Evolutionary conservation across 352 stramenopile genomes (phyloP).

Genomic region (Pythium inflatum): DNA sequence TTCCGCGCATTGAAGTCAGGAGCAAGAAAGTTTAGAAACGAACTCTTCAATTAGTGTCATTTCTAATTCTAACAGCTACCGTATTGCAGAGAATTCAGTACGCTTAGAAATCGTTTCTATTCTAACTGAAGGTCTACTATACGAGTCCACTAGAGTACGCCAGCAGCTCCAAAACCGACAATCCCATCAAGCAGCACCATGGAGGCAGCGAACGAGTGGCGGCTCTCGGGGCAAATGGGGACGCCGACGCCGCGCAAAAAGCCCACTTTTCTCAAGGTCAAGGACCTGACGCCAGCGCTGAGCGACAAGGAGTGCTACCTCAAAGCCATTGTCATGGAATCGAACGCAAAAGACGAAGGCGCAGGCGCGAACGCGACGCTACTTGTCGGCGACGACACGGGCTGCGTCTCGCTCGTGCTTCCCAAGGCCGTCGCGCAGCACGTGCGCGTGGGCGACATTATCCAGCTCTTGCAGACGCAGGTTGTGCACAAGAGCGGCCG

Average conservation of each 20-base stretch:
- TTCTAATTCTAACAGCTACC: slow-evolving; percentile 25
- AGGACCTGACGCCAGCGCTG: slow-evolving; percentile 70
- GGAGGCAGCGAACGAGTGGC: slow-evolving; percentile 11
- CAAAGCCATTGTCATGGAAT: slow-evolving; percentile 85
- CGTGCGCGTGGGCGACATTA: slow-evolving; percentile 74
- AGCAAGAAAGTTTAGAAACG: slow-evolving; percentile 11
- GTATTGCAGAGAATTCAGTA: no score
- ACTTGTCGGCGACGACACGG: slow-evolving; percentile 81
- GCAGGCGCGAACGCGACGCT: slow-evolving; percentile 80
- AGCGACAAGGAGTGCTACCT: slow-evolving; percentile 67
- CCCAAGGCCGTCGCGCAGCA: slow-evolving; percentile 68
- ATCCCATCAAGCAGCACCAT: slow-evolving; percentile 2
- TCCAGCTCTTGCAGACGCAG: slow-evolving; percentile 70
- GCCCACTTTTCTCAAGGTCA: slow-evolving; percentile 60
- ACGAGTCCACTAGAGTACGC: background rate
- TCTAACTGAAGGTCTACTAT: slow-evolving; percentile 11
- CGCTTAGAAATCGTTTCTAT: no score
- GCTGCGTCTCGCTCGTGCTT: slow-evolving; percentile 80
- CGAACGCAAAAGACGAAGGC: slow-evolving; percentile 83
- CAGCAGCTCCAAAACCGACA: background rate
- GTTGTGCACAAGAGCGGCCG: slow-evolving; percentile 79
- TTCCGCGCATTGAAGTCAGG: slow-evolving; percentile 27
- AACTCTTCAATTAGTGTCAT: background rate
- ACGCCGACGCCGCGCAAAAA: slow-evolving; percentile 53
- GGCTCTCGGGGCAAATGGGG: slow-evolving; percentile 29